These are phyloP conservation scores for Trametes punicea DNA, from an alignment of 768 basidiomycete species.

Conservation along the genomic window DNA sequence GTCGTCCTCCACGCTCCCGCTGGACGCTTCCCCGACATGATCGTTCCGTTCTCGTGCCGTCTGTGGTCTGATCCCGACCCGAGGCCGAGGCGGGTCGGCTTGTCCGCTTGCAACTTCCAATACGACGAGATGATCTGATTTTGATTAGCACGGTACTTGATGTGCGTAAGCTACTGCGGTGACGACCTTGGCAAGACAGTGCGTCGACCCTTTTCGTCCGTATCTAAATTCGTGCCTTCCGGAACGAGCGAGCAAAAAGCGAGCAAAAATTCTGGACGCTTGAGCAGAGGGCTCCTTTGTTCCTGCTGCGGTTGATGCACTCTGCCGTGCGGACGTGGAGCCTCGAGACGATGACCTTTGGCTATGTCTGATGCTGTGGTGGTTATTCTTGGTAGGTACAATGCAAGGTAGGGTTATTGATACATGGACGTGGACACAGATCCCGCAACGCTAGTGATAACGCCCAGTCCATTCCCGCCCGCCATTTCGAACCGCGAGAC, in stretches of 20 bases:
- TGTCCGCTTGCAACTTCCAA: conserved; percentile 1
- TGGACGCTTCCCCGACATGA: conserved; percentile 19
- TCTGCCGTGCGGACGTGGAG: too few relatives aligned
- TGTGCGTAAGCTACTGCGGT: conserved; percentile 17
- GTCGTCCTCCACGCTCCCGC: conserved; percentile 4
- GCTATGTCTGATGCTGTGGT: neutral
- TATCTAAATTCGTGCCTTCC: too few relatives aligned
- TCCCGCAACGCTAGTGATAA: too few relatives aligned
- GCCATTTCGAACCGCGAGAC: too few relatives aligned
- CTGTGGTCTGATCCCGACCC: neutral
- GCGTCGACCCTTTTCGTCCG: conserved; percentile 16
- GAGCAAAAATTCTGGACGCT: too few relatives aligned
- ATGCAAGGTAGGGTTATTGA: too few relatives aligned
- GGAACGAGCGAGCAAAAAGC: too few relatives aligned
- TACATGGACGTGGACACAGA: too few relatives aligned
- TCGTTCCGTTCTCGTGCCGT: neutral
- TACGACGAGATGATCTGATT: conserved; percentile 4
- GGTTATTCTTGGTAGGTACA: neutral
- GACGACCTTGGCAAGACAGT: conserved; percentile 21
- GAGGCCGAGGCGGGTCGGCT: neutral
- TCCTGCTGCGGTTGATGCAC: too few relatives aligned
- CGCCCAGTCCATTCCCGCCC: too few relatives aligned
- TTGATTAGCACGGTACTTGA: conserved; percentile 7
- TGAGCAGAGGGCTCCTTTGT: too few relatives aligned
- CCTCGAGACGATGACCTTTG: neutral